Evolutionary conservation across 805 yeast species (phyloP).

Genomic region (Osmozyma mogii): DNA sequence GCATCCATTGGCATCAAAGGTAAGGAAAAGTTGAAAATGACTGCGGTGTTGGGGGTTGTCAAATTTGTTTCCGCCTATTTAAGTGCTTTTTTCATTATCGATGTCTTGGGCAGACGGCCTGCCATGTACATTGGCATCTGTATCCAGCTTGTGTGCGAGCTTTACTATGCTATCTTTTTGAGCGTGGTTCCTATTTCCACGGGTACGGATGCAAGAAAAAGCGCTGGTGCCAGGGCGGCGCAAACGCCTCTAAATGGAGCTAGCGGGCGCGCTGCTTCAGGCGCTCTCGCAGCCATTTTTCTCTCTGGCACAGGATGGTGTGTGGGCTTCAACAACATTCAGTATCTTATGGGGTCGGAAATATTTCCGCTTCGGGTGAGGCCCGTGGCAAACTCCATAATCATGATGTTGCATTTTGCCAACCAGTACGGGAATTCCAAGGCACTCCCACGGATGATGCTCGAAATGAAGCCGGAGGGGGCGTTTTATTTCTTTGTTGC

Average conservation of each 20-base stretch:
- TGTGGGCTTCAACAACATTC: conserved; percentile 50
- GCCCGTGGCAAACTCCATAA: conserved; percentile 40
- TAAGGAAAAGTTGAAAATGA: conserved; percentile 35
- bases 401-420: conserved; percentile 50
- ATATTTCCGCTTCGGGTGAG: conserved; percentile 45
- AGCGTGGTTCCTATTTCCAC: conserved; percentile 38
- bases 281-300: conserved; percentile 44
- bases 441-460: conserved; percentile 45
- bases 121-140: conserved; percentile 41
- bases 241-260: too few species aligned
- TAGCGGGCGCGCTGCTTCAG: conserved; percentile 38
- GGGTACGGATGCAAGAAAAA: conserved; percentile 15
- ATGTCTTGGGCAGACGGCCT: conserved; percentile 45
- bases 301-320: conserved; percentile 52
- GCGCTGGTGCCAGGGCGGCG: conserved; percentile 22
- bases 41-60: conserved; percentile 47
- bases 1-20: conserved; percentile 40
- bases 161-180: conserved; percentile 42
- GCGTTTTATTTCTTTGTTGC: conserved; percentile 45
- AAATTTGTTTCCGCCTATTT: conserved; percentile 42
- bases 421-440: conserved; percentile 52
- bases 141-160: conserved; percentile 34
- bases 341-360: conserved; percentile 48
- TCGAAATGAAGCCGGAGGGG: conserved; percentile 39
- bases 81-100: conserved; percentile 47